phyloP scores from a whole-genome alignment of 345 rosid genomes.

The Moricandia arvensis region DNA sequence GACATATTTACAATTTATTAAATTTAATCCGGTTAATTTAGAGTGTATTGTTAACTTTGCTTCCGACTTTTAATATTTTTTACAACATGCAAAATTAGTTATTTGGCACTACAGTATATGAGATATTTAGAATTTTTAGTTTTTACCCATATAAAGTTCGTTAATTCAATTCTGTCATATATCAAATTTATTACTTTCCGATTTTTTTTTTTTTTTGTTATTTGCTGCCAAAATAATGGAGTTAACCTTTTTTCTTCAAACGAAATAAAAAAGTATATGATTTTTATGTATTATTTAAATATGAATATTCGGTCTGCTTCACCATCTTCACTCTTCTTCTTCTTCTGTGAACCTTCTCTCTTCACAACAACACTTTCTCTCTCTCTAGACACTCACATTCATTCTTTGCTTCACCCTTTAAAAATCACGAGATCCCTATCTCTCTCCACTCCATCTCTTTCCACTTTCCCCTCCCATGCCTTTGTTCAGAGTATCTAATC shows the following conservation, averaged over 20 bases:
- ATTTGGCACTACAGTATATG: background rate
- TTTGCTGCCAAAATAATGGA: background rate
- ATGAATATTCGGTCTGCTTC: slow-evolving; percentile 24
- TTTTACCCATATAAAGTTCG: background rate
- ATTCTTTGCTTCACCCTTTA: slow-evolving; percentile 64
- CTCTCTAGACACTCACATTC: slow-evolving; percentile 51
- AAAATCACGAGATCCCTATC: slow-evolving; percentile 68
- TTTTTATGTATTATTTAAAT: background rate
- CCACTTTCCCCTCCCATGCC: slow-evolving; percentile 18
- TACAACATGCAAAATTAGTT: background rate
- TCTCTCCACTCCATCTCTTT: slow-evolving; percentile 31
- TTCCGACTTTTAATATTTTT: no score
- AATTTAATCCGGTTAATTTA: background rate
- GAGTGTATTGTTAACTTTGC: background rate
- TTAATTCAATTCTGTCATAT: background rate
- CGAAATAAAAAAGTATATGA: background rate
- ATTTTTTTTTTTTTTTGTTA: background rate
- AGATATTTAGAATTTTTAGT: background rate
- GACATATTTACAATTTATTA: background rate
- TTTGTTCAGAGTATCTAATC: slow-evolving; percentile 24
- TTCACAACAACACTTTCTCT: slow-evolving; percentile 23
- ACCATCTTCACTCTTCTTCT: slow-evolving; percentile 32
- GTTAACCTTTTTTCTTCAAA: background rate
- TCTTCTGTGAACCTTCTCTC: slow-evolving; percentile 43
- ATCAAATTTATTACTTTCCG: background rate